A percentile compares a stretch with the other conserved stretches of the same genome.
Evolutionary conservation across 345 rosid genomes (phyloP).

Genomic region (Barbarea vulgaris): DNA sequence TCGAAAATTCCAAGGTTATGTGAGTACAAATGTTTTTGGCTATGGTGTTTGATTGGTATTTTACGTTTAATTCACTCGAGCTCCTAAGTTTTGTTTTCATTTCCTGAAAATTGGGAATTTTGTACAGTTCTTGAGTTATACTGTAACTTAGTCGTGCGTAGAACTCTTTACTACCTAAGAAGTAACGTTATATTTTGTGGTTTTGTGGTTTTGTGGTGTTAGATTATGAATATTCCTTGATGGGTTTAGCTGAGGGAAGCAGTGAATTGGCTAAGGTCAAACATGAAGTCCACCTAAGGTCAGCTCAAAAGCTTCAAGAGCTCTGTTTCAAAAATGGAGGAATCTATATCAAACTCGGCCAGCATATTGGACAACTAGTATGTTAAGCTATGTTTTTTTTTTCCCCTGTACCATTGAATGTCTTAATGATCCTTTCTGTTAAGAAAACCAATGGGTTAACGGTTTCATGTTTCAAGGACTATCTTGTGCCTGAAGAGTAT

Average conservation of each 20-base stretch:
- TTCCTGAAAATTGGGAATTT: neutral
- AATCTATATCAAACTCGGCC: slow-evolving; percentile 91
- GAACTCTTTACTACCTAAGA: neutral
- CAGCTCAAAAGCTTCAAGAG: slow-evolving; percentile 87
- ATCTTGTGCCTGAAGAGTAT: slow-evolving; percentile 84
- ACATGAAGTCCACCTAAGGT: slow-evolving; percentile 93
- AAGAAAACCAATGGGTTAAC: neutral
- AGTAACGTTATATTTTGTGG: slow-evolving; percentile 6
- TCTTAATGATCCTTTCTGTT: slow-evolving; percentile 2
- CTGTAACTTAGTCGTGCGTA: neutral
- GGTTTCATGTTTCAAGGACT: slow-evolving; percentile 60
- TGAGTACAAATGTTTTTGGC: neutral
- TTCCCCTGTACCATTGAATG: slow-evolving; percentile 12
- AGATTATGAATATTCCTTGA: slow-evolving; percentile 87
- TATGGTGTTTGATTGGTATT: neutral
- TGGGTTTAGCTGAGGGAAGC: slow-evolving; percentile 86
- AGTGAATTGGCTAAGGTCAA: slow-evolving; percentile 63
- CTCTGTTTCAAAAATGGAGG: slow-evolving; percentile 94
- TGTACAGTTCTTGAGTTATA: neutral
- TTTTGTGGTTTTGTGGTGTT: slow-evolving; percentile 14
- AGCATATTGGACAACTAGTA: slow-evolving; percentile 92
- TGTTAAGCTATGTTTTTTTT: slow-evolving; percentile 13
- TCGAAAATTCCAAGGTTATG: neutral
- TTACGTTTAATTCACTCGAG: neutral
- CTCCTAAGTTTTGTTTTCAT: neutral